Conservation (phyloP, 805 yeast genomes). For the Candida coquimbonensis region DNA sequence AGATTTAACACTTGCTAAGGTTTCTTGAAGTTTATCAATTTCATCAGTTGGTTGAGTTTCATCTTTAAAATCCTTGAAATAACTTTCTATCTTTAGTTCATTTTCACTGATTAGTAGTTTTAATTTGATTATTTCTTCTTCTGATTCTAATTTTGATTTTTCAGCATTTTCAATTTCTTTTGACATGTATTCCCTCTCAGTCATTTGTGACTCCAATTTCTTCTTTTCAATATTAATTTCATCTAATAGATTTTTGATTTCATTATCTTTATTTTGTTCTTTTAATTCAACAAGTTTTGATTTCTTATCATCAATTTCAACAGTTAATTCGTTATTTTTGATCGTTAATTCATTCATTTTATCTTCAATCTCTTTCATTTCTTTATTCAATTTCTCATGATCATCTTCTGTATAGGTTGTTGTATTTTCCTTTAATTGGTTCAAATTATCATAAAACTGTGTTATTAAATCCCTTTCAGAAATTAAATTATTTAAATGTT, state of each 20-base stretch:
- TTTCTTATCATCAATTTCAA: slow-evolving; percentile 20
- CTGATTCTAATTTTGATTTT: slow-evolving; percentile 41
- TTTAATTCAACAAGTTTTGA: slow-evolving; percentile 23
- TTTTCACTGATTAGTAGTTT: slow-evolving; percentile 8
- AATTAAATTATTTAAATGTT: slow-evolving; percentile 45
- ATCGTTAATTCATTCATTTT: slow-evolving; percentile 25
- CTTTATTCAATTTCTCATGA: slow-evolving; percentile 37
- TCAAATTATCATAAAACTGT: slow-evolving; percentile 40
- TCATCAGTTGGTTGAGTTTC: slow-evolving; percentile 11
- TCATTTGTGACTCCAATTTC: slow-evolving; percentile 38
- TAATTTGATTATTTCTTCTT: slow-evolving; percentile 23
- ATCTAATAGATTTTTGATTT: slow-evolving; percentile 37
- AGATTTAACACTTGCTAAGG: slow-evolving; percentile 7
- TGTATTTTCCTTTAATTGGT: slow-evolving; percentile 35
- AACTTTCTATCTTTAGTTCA: slow-evolving; percentile 10
- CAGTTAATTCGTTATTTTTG: slow-evolving; percentile 24
- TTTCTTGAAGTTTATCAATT: slow-evolving; percentile 9
- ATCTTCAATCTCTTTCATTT: slow-evolving; percentile 34
- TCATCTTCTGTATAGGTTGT: slow-evolving; percentile 37
- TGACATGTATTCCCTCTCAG: slow-evolving; percentile 59
- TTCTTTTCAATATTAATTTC: slow-evolving; percentile 37
- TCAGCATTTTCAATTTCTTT: slow-evolving; percentile 50
- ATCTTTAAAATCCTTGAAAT: slow-evolving; percentile 15
- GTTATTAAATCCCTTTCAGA: slow-evolving; percentile 35
- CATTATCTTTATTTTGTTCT: slow-evolving; percentile 25